Base-by-base conservation (phyloP, 2,329 filamentous ascomycete genomes). In the Aspergillus sp. region DNA sequence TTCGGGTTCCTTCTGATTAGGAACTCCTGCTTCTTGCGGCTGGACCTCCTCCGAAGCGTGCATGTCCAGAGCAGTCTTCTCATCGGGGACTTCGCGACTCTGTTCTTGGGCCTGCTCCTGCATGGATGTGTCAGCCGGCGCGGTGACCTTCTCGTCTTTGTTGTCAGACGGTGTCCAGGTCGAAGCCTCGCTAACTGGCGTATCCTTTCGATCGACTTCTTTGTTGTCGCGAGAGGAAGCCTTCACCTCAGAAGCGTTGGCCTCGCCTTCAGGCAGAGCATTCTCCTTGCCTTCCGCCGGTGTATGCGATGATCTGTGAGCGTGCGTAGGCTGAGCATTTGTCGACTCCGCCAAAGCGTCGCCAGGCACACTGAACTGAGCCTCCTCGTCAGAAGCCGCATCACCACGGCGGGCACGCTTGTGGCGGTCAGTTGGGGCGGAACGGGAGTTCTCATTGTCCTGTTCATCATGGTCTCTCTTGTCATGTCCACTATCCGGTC, bases 351-450 rank as follows among this genome's bases (percentile, higher is more conserved):
- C 57, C 47, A 73, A 56, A 46, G 72, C 67, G 22, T 69, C 66
- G 36, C 49, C 68, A 33, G 77, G 75, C 51, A 73, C 73, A 8
- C 90, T 89, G 68, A 95, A 95, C 47, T 84, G 78, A 19, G 88
- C 86, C 20, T 93, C 84, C 46, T 87, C 82, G 61, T 95, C 86
- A 16, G 83, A 86, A 62, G 88, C 85, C 48, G 80, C 82, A 16
- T 79, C 82, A 43, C 73, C 79, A 53, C 83, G 84, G 60, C 85
- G 84, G 57, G 84, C 84, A 67, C 91, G 85, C 78, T 96, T 96
- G 64, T 85, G 77, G 38, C 90, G 84, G 19, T 83, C 84, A 53
- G 87, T 78, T 56, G 88, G 83, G n/a, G 77, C 79, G 17, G 81
- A 71, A 22, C 84, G 82, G 14, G 85, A 85, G 55, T 86, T 79